Base-by-base conservation (phyloP, 306 rosid genomes). In the Vigna angularis region DNA sequence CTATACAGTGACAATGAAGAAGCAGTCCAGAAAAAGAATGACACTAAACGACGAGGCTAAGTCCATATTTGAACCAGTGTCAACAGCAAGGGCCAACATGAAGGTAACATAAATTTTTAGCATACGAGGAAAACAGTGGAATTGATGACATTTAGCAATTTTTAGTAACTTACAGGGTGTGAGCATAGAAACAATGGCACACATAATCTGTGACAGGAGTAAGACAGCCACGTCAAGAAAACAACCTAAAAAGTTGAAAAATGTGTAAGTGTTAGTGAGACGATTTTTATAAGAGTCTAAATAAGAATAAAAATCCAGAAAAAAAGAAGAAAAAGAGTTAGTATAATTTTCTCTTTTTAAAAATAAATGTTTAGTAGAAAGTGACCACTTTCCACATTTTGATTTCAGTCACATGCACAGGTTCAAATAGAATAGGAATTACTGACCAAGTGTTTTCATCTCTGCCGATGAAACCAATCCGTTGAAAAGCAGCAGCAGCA, bases 371-470 rank as follows among this genome's bases (percentile, higher is more conserved):
- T 32, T 4, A 32, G 38, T 32, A 32, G 34, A 30, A 30, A 30
- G 34, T 5, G 5, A 30, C 5, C 34, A 30, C 34, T 30, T 30
- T 30, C 38, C 38, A 32, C 38, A 5, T 32, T 32, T 32, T 32
- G 38, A 34, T 34, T 34, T 34, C 7, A 5, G 38, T 34, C 38
- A 5, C 36, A 34, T 5, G 7, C 1, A 5, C 38, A 34, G 38
- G 7, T 34, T 34, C 7, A 34, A 34, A 40, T 10, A 40, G 45
- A 40, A 61, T 30, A 61, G 66, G 44, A 30, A 30, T 2, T 15
- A 61, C 44, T 61, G 20, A 61, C 66, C 66, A 61, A 59, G 66
- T 28, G 66, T 3, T 61, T 61, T 30, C 66, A 61, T 30, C 66
- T 59, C 2, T 30, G 15, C 18, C 13, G 5, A 3, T 13, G 40